These are phyloP conservation scores for Periglandula ipomoeae DNA, from an alignment of 2,329 filamentous ascomycete genomes.

Conservation along the genomic window DNA sequence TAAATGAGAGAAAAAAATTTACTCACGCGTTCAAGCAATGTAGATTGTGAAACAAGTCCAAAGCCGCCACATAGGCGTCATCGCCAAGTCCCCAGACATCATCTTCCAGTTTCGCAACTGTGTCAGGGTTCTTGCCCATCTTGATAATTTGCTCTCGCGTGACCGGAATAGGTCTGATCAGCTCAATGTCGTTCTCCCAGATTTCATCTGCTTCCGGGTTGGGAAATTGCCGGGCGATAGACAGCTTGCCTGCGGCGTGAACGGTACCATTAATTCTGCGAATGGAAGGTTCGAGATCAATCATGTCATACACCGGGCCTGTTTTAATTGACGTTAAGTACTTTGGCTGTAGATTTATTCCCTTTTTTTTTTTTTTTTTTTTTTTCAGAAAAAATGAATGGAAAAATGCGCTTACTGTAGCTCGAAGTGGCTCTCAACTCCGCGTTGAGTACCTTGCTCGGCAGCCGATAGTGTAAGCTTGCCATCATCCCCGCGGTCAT, in stretches of 20 bases:
- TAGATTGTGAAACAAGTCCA: background rate
- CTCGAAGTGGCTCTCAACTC: background rate
- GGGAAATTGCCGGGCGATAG: background rate
- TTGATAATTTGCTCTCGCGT: conserved; percentile 1
- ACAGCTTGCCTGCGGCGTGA: background rate
- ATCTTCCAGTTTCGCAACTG: conserved; percentile 3
- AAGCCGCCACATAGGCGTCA: background rate
- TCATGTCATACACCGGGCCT: conserved; percentile 2
- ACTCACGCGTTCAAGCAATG: conserved; percentile 2
- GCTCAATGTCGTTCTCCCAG: background rate
- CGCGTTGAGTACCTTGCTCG: background rate
- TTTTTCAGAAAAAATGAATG: no score
- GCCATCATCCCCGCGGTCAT: background rate
- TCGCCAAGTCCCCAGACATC: conserved; percentile 2
- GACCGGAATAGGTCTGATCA: background rate
- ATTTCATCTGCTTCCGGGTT: background rate
- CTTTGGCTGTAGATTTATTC: no score
- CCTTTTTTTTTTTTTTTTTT: no score
- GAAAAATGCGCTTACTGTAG: no score
- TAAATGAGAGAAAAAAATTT: background rate
- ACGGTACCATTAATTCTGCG: background rate
- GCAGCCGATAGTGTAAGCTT: background rate
- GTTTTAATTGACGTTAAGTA: no score
- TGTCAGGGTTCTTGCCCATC: conserved; percentile 3
- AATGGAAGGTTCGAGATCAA: conserved; percentile 1